Base-by-base conservation (phyloP, 1,284 basidiomycete species). In the Fistulinella cinereoalba region DNA sequence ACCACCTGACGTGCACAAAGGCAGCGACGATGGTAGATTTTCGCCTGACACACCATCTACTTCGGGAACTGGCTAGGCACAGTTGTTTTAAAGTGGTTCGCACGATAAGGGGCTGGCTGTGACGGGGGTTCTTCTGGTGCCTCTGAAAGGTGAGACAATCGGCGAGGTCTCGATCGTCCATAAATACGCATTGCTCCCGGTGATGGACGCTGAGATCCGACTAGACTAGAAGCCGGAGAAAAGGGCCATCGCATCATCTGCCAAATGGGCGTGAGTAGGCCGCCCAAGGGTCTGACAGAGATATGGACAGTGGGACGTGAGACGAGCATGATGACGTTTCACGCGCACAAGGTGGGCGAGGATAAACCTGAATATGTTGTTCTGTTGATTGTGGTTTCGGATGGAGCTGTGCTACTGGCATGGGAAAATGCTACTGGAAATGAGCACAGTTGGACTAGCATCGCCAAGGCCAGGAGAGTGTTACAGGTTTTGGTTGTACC, bases 361-460 rank as follows among this genome's bases (percentile, higher is more conserved):
- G n/a, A n/a, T 12, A 15, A 15, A 27, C 11, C 15, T 15, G 28
- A 5, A 31, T 31, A 31, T 7, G 25, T 7, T 31, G 11, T 31
- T 31, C 5, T 22, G 13, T 9, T 13, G 6, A 12, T 37, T 6
- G 11, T 3, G 34, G 34, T 22, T 36, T 21, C 21, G 34, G 34
- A 22, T 36, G 22, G 37, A 37, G 37, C 37, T 24, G 22, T 25
- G 37, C 15, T 11, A 36, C 3, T 11, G 11, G 23, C 31, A 33
- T 53, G 57, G 55, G 58, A 60, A 60, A 58, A 37, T 47, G 19
- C 37, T 61, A 52, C 57, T 41, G 32, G 27, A 58, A 63, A 41
- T 22, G 46, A 49, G 11, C 37, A 16, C 19, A 12, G 48, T 62
- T 60, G 48, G 45, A 47, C 48, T 45, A 37, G 36, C 44, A 50